Evolutionary conservation across 768 basidiomycete species (phyloP).

Genomic region (Gelatoporia subvermispora): DNA sequence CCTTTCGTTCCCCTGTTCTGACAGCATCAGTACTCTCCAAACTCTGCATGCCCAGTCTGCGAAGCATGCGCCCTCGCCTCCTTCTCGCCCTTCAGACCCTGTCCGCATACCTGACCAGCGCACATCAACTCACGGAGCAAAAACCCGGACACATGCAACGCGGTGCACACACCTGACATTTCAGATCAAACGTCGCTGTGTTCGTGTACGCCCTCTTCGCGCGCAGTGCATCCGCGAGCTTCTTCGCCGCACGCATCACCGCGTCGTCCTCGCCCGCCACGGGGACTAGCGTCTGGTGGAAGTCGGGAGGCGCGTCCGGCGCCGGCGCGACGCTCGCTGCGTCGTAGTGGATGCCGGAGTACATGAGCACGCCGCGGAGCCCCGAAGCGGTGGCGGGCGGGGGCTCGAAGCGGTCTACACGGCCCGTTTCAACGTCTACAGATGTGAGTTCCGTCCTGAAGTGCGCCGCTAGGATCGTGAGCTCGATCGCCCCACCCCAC

Average conservation of each 20-base stretch:
- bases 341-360: conserved; percentile 97
- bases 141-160: background rate
- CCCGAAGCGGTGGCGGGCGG: conserved; percentile 34
- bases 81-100: conserved; percentile 90
- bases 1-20: too few relatives aligned
- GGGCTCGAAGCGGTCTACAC: conserved; percentile 78
- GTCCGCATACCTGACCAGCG: conserved; percentile 59
- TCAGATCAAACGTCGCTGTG: conserved; percentile 85
- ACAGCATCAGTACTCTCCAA: conserved; percentile 65
- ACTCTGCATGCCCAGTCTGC: conserved; percentile 78
- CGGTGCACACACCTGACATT: conserved; percentile 64
- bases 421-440: conserved; percentile 88
- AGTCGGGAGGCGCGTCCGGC: conserved; percentile 71
- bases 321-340: conserved; percentile 79
- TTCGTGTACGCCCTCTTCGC: conserved; percentile 85
- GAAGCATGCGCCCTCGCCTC: conserved; percentile 85
- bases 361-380: conserved; percentile 62
- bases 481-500: conserved; percentile 97
- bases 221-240: conserved; percentile 68
- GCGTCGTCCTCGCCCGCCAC: conserved; percentile 50
- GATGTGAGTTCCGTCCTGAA: conserved; percentile 84
- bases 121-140: background rate
- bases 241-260: conserved; percentile 58
- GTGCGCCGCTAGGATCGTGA: conserved; percentile 77
- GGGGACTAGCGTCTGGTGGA: conserved; percentile 82